Base-by-base conservation (phyloP, 352 stramenopile species). In the Phytophthora hibernalis region DNA sequence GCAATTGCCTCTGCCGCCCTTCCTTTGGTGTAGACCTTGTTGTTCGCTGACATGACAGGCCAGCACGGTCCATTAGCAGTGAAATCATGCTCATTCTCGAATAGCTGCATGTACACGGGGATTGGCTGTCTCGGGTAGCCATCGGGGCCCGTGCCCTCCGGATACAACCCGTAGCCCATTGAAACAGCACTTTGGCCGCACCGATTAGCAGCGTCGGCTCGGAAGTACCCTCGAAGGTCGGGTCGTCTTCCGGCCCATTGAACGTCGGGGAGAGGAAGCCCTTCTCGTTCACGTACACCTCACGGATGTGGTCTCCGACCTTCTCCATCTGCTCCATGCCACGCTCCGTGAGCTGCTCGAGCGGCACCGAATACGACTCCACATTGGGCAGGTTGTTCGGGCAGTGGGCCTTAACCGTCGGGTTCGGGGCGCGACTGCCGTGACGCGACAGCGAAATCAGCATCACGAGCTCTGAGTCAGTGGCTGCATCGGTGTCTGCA, bases 61-160 rank as follows among this genome's bases (percentile, higher is more conserved):
- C 82, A 87, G 70, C 85, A 93, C 5, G 83, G 83, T 5, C 73
- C 80, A 48, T 87, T 89, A 5, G 85, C 85, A 1, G 83, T 90
- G 57, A 93, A 93, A 54, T 93, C 85, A 58, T 89, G 83, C 40
- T 93, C 85, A 49, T 86, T 93, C 80, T 93, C 77, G n/a, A 65
- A 77, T 0, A 93, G 60, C 56, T 93, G 85, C 85, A 93, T 93
- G 72, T 80, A 93, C 31, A 93, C 74, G 0, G 85, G 81, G 47
- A 93, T 90, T 1, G 82, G 82, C 61, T 93, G 85, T 45, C 78
- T 79, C 6, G 56, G 42, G 54, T 87, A 91, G 0, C 81, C 85
- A 2, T 80, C 75, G 0, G 81, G 82, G 0, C 85, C 81, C 0
- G 82, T 91, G 22, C 83, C 83, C 13, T 91, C 79, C 0, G 85